Base-by-base conservation (phyloP, 371 early-diverging fungal genomes). In the Vairimorpha apis region DNA sequence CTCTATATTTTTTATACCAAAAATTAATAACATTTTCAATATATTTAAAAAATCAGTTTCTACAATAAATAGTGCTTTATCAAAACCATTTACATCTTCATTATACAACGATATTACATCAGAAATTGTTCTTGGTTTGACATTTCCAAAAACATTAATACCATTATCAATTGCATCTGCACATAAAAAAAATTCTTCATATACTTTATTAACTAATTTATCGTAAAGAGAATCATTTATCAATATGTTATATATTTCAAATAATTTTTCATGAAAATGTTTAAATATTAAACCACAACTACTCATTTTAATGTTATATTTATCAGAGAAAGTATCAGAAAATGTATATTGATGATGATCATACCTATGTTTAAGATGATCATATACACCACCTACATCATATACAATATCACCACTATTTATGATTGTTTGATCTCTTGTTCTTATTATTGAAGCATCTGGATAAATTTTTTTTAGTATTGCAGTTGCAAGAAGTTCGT, bases 311-410 rank as follows among this genome's bases (percentile, higher is more conserved):
- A 91, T 91, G 53, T 72, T 70, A 78, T 90, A 89, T 63, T 87
- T 82, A 27, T 81, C 83, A 55, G 87, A 87, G 82, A 92, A 94
- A 47, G 91, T 90, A 74, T 93, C 92, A 38, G 78, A 82, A 79
- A 95, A 97, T 23, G 89, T 91, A 70, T 92, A 88, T 86, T 95
- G 95, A 79, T 97, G 97, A 78, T 97, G 97, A 79, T 97, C 97
- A 80, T 88, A 97, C 30, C 90, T 86, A 65, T 87, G 82, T 30
- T 78, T 82, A 33, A 81, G 82, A 49, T 89, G 91, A 82, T 90
- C 89, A 82, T 92, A 95, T 23, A 88, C 90, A 55, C 91, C 92
- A 49, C 97, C 97, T 3, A 97, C 97, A 80, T 97, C 97, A 14
- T 94, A 93, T 23, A 97, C 90, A 67, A 93, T 87, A 75, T 91